Evolutionary conservation across 129 eudicot species (phyloP), one percentile per base, ranked within the genome.

Genomic region (Pseudognaphalium luteoalbum): DNA sequence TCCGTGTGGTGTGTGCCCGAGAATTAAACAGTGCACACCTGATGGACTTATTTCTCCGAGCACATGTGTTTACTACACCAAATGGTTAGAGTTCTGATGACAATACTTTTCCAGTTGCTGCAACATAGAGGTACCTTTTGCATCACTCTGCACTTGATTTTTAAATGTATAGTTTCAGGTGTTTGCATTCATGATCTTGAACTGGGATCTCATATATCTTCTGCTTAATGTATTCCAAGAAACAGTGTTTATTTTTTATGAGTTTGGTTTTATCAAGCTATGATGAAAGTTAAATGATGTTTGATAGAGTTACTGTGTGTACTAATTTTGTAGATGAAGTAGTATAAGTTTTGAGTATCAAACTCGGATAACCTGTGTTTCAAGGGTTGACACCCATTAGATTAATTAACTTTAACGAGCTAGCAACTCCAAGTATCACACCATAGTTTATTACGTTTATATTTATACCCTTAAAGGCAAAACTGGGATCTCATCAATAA

Each of bases 1-100:
- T 67, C 99, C 97, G 19, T 91, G 99, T 58, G 96, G 93, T 14
- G 82, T 83, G 62, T 94, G 99, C 81, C 93, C 99, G 0, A 80
- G 99, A 59, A 94, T 89, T 54, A 80, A 79, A 56, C 47, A 83
- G 82, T 94, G 99, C 62, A 76, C 93, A 7, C 93, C 96, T 41
- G 92, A 81, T 83, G 99, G 99, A 47, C 75, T 82, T 20, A 87
- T 91, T 29, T 94, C 99, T 35, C 99, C 99, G 0, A 44, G 73
- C 62, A 91, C 90, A 25, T 94, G 97, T 76, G 89, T 58, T 9
- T 94, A 94, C 68, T 94, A 80, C 81, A 76, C 71, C 2, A 84
- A 91, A 64, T 94, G 94, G 99, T 78, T 91, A 29, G 86, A 85
- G 7, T 90, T 90, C 39, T 93, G 84, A 92, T 17, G 61, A 57